phyloP scores from a whole-genome alignment of 257 asterid species.

The Lantana camara region DNA sequence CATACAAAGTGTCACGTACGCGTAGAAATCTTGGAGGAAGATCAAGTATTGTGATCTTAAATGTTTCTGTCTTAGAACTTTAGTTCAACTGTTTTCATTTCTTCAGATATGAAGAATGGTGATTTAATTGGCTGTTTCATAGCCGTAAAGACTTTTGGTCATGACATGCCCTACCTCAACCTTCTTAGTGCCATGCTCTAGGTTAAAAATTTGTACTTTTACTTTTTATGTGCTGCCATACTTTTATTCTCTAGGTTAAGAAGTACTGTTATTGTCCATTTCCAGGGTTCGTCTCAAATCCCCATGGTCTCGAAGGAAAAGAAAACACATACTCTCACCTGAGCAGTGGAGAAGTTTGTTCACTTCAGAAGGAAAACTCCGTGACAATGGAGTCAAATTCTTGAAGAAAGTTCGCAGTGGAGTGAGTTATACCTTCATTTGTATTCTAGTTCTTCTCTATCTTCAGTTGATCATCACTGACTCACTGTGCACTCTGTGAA shows the following conservation, averaged over 20 bases:
- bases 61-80: not conserved
- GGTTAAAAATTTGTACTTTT: conserved; percentile 14
- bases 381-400: conserved; percentile 75
- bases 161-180: conserved; percentile 14
- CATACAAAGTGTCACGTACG: conserved; percentile 6
- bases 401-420: conserved; percentile 97
- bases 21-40: conserved; percentile 5
- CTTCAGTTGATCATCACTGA: not conserved
- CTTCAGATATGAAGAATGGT: conserved; percentile 14
- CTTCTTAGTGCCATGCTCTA: conserved; percentile 15
- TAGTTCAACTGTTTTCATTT: not conserved
- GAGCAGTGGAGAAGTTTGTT: conserved; percentile 78
- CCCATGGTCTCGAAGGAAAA: conserved; percentile 93
- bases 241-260: too few relatives aligned
- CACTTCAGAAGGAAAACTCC: conserved; percentile 81
- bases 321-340: conserved; percentile 74
- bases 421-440: conserved; percentile 50
- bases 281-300: conserved; percentile 82
- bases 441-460: conserved; percentile 11
- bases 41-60: not conserved
- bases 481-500: not conserved
- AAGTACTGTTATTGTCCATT: conserved; percentile 30
- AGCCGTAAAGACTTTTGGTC: conserved; percentile 3
- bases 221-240: not conserved
- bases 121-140: conserved; percentile 14